A percentile compares a stretch with the other conserved stretches of the same genome.
Evolutionary conservation across 176 grass and related monocot genomes (phyloP).

Genomic region (Carex kokanica): DNA sequence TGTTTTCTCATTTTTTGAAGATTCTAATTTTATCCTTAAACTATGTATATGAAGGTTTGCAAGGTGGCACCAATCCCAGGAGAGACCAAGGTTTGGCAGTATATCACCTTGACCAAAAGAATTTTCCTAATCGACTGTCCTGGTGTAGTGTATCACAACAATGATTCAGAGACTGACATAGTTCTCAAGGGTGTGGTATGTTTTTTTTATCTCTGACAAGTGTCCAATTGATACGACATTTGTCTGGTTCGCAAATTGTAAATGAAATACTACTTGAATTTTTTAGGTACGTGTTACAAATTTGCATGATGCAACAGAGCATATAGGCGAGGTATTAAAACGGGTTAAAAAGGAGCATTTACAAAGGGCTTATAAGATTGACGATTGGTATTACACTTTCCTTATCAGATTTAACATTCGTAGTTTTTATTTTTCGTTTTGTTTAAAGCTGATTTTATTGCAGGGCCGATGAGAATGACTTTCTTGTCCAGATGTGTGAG

Average conservation of each 20-base stretch:
- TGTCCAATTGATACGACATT: neutral
- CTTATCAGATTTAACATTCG: neutral
- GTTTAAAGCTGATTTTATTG: conserved; percentile 27
- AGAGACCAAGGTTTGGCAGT: conserved; percentile 98
- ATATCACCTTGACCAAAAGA: conserved; percentile 92
- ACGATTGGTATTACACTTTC: conserved; percentile 56
- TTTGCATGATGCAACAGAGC: conserved; percentile 89
- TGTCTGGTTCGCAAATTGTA: conserved; percentile 3
- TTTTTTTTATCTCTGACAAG: conserved; percentile 5
- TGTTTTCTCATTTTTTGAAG: conserved; percentile 24
- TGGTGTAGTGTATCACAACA: conserved; percentile 93
- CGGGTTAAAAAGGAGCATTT: conserved; percentile 92
- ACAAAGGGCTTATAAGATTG: conserved; percentile 91
- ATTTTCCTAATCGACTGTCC: conserved; percentile 97
- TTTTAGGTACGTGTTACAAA: conserved; percentile 86
- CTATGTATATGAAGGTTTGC: conserved; percentile 64
- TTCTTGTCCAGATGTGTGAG: conserved; percentile 76
- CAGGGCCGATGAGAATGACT: conserved; percentile 85
- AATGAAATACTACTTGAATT: neutral
- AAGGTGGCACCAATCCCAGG: conserved; percentile 95
- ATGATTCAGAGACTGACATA: conserved; percentile 96
- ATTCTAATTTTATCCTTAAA: neutral
- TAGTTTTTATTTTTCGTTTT: neutral
- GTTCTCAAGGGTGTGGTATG: conserved; percentile 99
- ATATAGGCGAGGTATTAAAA: conserved; percentile 91